These are phyloP conservation scores for Parascedosporium putredinis DNA, from an alignment of 2,329 filamentous ascomycete genomes.

Conservation along the genomic window DNA sequence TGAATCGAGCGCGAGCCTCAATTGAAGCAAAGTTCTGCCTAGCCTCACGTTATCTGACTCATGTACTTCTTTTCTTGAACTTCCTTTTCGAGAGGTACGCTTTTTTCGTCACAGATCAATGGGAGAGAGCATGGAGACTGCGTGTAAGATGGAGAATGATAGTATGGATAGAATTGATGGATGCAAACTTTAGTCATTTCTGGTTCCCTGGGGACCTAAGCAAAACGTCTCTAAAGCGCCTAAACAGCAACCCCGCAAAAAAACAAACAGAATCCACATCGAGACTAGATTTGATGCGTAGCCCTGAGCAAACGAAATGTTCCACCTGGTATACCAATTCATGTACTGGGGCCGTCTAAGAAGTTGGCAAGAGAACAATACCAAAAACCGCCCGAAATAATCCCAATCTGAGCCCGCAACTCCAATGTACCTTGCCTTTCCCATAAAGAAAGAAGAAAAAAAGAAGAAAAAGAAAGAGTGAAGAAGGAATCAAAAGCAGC, in stretches of 20 bases:
- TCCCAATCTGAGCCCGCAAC: neutral
- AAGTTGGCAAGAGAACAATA: neutral
- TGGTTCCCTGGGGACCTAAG: conserved; percentile 8
- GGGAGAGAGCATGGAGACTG: too few relatives aligned
- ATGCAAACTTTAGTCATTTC: neutral
- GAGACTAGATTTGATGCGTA: too few relatives aligned
- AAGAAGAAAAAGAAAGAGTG: neutral
- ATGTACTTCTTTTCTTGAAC: too few relatives aligned
- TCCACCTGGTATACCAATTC: neutral
- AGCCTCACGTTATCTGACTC: too few relatives aligned
- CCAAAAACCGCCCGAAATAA: neutral
- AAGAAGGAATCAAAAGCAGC: conserved; percentile 1
- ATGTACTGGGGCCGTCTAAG: neutral
- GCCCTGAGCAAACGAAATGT: neutral
- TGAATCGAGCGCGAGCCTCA: too few relatives aligned
- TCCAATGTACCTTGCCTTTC: neutral
- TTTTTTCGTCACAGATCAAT: too few relatives aligned
- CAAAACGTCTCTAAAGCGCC: conserved; percentile 4
- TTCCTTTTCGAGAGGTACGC: too few relatives aligned
- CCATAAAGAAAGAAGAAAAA: neutral
- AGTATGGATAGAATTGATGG: too few relatives aligned
- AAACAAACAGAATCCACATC: conserved; percentile 3
- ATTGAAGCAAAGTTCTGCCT: too few relatives aligned
- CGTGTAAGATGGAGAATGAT: neutral
- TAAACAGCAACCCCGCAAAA: conserved; percentile 1